Evolutionary conservation across 225 moss, liverwort and hornwort genomes (phyloP).

Genomic region (Lunularia cruciata): DNA sequence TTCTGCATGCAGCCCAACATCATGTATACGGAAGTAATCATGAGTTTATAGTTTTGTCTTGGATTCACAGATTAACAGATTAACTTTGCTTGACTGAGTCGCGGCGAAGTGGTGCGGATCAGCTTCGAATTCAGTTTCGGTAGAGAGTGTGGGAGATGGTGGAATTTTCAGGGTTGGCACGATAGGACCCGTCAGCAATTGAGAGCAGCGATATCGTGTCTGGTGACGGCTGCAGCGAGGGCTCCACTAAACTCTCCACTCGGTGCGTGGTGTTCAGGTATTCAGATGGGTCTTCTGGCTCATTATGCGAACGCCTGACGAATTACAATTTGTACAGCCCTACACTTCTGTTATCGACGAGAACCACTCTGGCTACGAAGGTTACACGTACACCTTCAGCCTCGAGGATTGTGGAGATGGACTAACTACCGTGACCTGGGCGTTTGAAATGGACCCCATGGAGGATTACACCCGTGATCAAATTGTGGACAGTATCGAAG

Average conservation of each 20-base stretch:
- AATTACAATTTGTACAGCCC: slow-evolving; percentile 20
- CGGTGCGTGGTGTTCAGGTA: slow-evolving; percentile 29
- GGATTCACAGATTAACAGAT: background rate
- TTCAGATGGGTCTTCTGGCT: slow-evolving; percentile 24
- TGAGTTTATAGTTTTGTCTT: background rate
- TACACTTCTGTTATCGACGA: slow-evolving; percentile 32
- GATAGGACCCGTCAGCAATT: slow-evolving; percentile 26
- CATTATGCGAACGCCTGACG: slow-evolving; percentile 26
- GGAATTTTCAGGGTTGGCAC: slow-evolving; percentile 25
- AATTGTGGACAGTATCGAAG: slow-evolving; percentile 14
- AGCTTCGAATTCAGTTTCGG: slow-evolving; percentile 22
- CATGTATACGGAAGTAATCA: no score
- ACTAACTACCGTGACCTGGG: slow-evolving; percentile 21
- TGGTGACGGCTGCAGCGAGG: slow-evolving; percentile 33
- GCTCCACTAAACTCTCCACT: no score
- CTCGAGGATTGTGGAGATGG: slow-evolving; percentile 29
- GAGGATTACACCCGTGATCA: slow-evolving; percentile 13
- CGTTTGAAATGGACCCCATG: slow-evolving; percentile 31
- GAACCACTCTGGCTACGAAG: slow-evolving; percentile 30
- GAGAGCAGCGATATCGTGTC: slow-evolving; percentile 16
- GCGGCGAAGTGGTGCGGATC: slow-evolving; percentile 35
- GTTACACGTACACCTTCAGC: slow-evolving; percentile 29
- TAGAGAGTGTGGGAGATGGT: slow-evolving; percentile 33
- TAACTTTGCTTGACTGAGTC: no score
- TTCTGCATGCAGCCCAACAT: no score